Evolutionary conservation across 495 filamentous ascomycete species (phyloP).

Genomic region (Massariosphaeria phaeospora): DNA sequence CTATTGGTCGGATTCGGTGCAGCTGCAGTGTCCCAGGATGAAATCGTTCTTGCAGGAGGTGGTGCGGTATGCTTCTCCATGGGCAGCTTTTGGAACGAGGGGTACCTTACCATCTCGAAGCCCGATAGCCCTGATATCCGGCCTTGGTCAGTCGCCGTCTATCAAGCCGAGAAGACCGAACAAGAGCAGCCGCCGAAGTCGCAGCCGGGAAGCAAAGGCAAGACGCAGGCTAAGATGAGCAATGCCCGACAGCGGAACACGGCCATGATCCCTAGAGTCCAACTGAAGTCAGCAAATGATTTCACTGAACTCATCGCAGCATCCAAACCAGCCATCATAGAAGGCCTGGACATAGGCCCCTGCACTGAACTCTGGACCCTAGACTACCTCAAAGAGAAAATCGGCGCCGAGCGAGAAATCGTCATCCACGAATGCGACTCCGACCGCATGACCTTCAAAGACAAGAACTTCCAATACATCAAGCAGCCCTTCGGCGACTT

Average conservation of each 20-base stretch:
- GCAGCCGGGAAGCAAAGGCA: background rate
- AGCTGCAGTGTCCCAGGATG: conserved; percentile 44
- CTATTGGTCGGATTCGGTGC: conserved; percentile 60
- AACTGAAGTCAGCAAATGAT: conserved; percentile 47
- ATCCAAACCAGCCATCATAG: conserved; percentile 61
- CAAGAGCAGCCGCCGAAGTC: background rate
- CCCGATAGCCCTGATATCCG: background rate
- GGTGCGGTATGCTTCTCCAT: conserved; percentile 89
- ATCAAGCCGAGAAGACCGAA: background rate
- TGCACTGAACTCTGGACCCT: conserved; percentile 65
- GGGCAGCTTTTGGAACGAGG: conserved; percentile 69
- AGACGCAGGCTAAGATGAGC: background rate
- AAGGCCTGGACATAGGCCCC: conserved; percentile 58
- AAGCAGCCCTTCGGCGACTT: conserved; percentile 66
- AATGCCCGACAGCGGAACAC: background rate
- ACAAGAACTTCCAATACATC: conserved; percentile 75
- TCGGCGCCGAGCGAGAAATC: conserved; percentile 63
- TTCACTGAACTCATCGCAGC: conserved; percentile 56
- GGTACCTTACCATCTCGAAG: conserved; percentile 41
- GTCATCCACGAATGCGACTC: conserved; percentile 29
- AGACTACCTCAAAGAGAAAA: conserved; percentile 59
- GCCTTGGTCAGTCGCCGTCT: conserved; percentile 7
- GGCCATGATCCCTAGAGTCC: conserved; percentile 48
- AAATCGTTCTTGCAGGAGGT: conserved; percentile 64
- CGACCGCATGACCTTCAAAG: conserved; percentile 69